These are phyloP conservation scores for Colletotrichum sp. DNA, from an alignment of 2,329 filamentous ascomycete species.

Conservation along the genomic window DNA sequence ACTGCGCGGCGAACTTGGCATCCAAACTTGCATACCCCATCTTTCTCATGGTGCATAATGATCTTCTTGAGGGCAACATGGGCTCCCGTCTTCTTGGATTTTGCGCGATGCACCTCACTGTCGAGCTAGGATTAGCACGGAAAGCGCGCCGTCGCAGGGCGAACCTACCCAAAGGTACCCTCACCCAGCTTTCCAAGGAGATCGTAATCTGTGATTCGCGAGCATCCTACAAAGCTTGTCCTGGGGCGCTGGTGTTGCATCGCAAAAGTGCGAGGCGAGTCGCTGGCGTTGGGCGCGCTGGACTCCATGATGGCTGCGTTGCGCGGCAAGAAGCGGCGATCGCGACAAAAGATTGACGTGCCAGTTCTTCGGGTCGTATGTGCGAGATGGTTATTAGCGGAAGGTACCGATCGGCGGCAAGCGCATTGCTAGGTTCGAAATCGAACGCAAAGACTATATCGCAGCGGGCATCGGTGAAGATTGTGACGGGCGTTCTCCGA, in stretches of 20 bases:
- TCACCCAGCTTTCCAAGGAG: slow-evolving; percentile 86
- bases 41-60: slow-evolving; percentile 98
- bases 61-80: slow-evolving; percentile 97
- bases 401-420: background rate
- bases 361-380: background rate
- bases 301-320: slow-evolving; percentile 14
- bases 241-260: slow-evolving; percentile 59
- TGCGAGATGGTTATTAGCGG: background rate
- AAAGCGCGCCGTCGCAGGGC: background rate
- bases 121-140: background rate
- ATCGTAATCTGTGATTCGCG: slow-evolving; percentile 81
- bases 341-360: background rate
- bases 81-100: slow-evolving; percentile 74
- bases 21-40: slow-evolving; percentile 68
- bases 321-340: slow-evolving; percentile 6
- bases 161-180: slow-evolving; percentile 85
- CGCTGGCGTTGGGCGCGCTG: slow-evolving; percentile 32
- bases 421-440: slow-evolving; percentile 9
- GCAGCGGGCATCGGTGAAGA: background rate
- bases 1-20: background rate
- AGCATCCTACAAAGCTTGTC: slow-evolving; percentile 81
- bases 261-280: slow-evolving; percentile 62
- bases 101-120: slow-evolving; percentile 90
- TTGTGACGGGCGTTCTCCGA: background rate
- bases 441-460: background rate